phyloP scores from a whole-genome alignment of 306 rosid genomes.

The Quillaja saponaria region DNA sequence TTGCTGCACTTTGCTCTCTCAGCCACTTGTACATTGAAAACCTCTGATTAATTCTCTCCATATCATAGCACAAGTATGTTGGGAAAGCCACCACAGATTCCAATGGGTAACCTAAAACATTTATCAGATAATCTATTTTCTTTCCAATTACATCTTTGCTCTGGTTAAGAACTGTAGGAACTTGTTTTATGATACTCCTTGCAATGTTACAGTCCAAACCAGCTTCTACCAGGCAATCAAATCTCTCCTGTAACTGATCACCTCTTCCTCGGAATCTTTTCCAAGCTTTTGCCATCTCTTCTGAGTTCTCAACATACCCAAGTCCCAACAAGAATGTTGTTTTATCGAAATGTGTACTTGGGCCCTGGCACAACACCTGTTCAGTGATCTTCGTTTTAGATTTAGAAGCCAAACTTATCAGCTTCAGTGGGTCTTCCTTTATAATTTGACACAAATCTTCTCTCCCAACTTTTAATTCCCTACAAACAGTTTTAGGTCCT shows the following conservation, averaged over 20 bases:
- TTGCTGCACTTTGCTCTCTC: conserved; percentile 52
- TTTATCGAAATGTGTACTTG: conserved; percentile 48
- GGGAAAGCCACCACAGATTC: conserved; percentile 56
- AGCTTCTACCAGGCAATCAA: conserved; percentile 74
- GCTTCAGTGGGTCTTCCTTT: conserved; percentile 56
- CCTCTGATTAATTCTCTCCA: conserved; percentile 52
- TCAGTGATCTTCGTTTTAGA: conserved; percentile 27
- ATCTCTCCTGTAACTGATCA: conserved; percentile 78
- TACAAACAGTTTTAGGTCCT: conserved; percentile 57
- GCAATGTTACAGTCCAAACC: conserved; percentile 69
- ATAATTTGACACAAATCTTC: conserved; percentile 49
- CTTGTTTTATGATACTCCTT: conserved; percentile 47
- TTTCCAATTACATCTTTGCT: conserved; percentile 46
- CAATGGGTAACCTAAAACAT: conserved; percentile 61
- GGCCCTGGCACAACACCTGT: conserved; percentile 28
- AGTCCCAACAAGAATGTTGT: conserved; percentile 59
- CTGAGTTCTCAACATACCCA: conserved; percentile 74
- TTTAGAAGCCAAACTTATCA: conserved; percentile 55
- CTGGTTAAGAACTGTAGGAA: conserved; percentile 65
- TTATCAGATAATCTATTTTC: conserved; percentile 61
- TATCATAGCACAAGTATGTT: conserved; percentile 59
- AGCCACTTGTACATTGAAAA: conserved; percentile 75
- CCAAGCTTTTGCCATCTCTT: conserved; percentile 73
- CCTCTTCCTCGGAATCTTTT: conserved; percentile 72
- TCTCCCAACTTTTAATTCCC: conserved; percentile 51